A percentile compares a stretch with the other conserved stretches of the same genome.
These are phyloP conservation scores for Botrytis medusae DNA, from an alignment of 2,329 filamentous ascomycete genomes.

Conservation along the genomic window DNA sequence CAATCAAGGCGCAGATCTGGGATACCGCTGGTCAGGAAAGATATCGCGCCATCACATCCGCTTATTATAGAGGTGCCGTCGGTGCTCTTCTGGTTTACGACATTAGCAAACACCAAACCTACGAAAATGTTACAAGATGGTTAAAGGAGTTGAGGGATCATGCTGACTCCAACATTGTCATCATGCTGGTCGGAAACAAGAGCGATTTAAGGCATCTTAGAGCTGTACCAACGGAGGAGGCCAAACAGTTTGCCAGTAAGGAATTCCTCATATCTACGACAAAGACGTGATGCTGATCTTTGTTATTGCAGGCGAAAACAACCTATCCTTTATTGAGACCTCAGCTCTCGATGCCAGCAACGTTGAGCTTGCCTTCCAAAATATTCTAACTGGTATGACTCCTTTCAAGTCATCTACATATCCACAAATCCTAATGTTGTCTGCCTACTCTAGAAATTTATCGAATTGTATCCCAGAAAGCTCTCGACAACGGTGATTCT, in stretches of 20 bases:
- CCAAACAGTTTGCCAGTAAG: slow-evolving; percentile 94
- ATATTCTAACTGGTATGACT: slow-evolving; percentile 88
- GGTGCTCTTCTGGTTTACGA: slow-evolving; percentile 98
- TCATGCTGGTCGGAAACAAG: slow-evolving; percentile 99
- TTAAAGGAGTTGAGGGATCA: slow-evolving; percentile 98
- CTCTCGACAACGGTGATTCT: slow-evolving; percentile 84
- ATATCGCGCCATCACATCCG: slow-evolving; percentile 98
- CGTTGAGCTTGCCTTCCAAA: slow-evolving; percentile 98
- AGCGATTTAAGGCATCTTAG: slow-evolving; percentile 98
- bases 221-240: slow-evolving; percentile 95
- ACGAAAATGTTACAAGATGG: slow-evolving; percentile 98
- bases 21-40: slow-evolving; percentile 98
- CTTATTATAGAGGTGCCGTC: slow-evolving; percentile 97
- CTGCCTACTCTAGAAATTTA: slow-evolving; percentile 76
- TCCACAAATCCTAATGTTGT: slow-evolving; percentile 20
- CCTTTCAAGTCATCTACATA: background rate
- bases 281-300: slow-evolving; percentile 35
- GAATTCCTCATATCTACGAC: background rate
- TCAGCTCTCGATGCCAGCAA: slow-evolving; percentile 98
- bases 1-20: slow-evolving; percentile 99
- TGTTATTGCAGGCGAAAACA: slow-evolving; percentile 77
- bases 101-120: slow-evolving; percentile 99
- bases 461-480: slow-evolving; percentile 97
- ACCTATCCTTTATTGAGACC: slow-evolving; percentile 98
- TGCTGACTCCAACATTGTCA: slow-evolving; percentile 98